Evolutionary conservation across 2,329 filamentous ascomycete species (phyloP), one percentile per base, ranked within the genome.

Genomic region (Colletotrichum aenigma): DNA sequence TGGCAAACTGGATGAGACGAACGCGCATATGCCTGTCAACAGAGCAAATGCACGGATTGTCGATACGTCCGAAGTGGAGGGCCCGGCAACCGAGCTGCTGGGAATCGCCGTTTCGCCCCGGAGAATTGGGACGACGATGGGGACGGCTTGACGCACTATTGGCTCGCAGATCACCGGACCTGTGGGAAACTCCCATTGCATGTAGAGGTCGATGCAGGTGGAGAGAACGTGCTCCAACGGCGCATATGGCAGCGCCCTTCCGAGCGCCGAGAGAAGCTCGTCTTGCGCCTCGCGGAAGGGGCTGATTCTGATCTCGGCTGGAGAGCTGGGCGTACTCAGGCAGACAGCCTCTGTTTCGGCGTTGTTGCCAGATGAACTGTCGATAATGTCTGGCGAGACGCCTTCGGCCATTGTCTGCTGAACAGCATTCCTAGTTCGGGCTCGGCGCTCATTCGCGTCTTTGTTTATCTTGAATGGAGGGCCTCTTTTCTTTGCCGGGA

Each of bases 11-110:
- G 86, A 85, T 15, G 85, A 87, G 2, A 87, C 82, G 21, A 87
- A 83, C 2, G 86, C 85, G 52, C 86, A 87, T 4, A 87, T 80
- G n/a, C 86, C 86, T 1, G 86, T 87, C 60, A 88, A 83, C 16
- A 88, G 76, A 1, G 85, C 85, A 61, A 87, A 87, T 0, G 82
- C 81, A 18, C 64, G 67, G 2, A 71, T 48, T 30, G 52, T 68
- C n/a, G 28, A 36, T n/a, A 55, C 16, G 26, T 48, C 36, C 32
- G 55, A 55, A 7, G 36, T 13, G 36, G 56, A n/a, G 4, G 26
- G 55, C 15, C 24, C 26, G 10, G 28, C 3, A 12, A 52, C 26
- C n/a, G 32, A 60, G 24, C 16, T 28, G 52, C 30, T 61, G 34
- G 32, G 36, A 36, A 32, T 9, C 28, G 28, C 15, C 16, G 38